phyloP scores from a whole-genome alignment of 805 yeast species.

The Kodamaea jinghongensis region DNA sequence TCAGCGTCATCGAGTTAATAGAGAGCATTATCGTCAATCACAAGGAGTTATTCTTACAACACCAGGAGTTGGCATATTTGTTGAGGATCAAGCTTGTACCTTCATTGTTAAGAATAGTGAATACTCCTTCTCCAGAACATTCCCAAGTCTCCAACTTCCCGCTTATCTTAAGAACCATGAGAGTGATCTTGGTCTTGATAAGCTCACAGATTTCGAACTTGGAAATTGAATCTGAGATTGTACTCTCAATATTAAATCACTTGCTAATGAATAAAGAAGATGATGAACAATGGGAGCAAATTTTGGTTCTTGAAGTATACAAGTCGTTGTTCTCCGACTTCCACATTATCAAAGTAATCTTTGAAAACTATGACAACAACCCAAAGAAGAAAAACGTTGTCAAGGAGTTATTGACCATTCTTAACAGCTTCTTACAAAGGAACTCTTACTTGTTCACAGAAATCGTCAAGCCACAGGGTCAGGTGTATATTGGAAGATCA shows the following conservation, averaged over 20 bases:
- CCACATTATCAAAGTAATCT: slow-evolving; percentile 49
- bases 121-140: slow-evolving; percentile 32
- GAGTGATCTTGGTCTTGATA: slow-evolving; percentile 64
- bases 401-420: slow-evolving; percentile 46
- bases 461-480: slow-evolving; percentile 16
- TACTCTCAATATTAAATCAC: slow-evolving; percentile 72
- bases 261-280: slow-evolving; percentile 57
- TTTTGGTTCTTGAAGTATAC: slow-evolving; percentile 71
- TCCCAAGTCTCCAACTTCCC: slow-evolving; percentile 45
- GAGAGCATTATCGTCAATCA: slow-evolving; percentile 77
- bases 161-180: slow-evolving; percentile 67
- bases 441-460: slow-evolving; percentile 19
- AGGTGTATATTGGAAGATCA: slow-evolving; percentile 37
- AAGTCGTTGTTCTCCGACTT: slow-evolving; percentile 59
- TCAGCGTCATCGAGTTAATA: slow-evolving; percentile 74
- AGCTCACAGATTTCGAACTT: slow-evolving; percentile 55
- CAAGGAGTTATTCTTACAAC: slow-evolving; percentile 49
- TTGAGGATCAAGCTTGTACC: slow-evolving; percentile 74
- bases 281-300: slow-evolving; percentile 67
- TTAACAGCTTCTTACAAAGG: slow-evolving; percentile 21
- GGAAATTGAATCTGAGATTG: slow-evolving; percentile 77
- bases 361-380: slow-evolving; percentile 56
- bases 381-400: slow-evolving; percentile 59
- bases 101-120: slow-evolving; percentile 61
- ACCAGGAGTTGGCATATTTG: slow-evolving; percentile 63